Base-by-base conservation (phyloP, 352 stramenopile species). In the Globisporangium irregulare region DNA sequence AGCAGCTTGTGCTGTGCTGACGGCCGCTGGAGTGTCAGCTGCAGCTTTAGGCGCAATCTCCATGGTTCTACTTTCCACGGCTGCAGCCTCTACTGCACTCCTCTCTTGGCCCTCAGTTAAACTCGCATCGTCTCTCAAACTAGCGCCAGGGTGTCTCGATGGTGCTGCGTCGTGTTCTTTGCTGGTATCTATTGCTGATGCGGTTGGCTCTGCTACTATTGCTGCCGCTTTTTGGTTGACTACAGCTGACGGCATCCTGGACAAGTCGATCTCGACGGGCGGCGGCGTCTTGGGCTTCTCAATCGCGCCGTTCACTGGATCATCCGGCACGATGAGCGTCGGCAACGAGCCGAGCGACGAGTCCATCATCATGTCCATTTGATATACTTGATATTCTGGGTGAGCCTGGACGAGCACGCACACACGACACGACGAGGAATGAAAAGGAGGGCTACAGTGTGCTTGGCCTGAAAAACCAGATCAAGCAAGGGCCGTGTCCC, bases 241-340 rank as follows among this genome's bases (percentile, higher is more conserved):
- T 8, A 70, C 50, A 8, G 60, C 43, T 7, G 58, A 25, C 15
- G 32, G 38, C 20, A 73, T 69, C 43, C 56, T 53, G 9, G 68
- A 20, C 14, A 62, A 36, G 9, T 70, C 59, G 38, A 68, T 72
- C 53, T 76, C 57, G 36, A 87, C 70, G 4, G 79, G 77, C 22
- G 75, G 77, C 10, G 77, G 80, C 6, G 84, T 89, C 75, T 80
- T 77, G 50, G 80, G 82, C n/a, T 79, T 77, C 73, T 91, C 82
- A 48, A 92, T 92, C 20, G 67, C 78, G 14, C 84, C 84, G 10
- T 73, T 86, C 60, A 84, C 66, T 4, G 84, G 84, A 53, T 92
- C 84, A 57, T 91, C 82, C 2, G 84, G 84, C 29, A 92, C 84
- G 24, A 91, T 86, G 32, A 92, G 76, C 64, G 82, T 89, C 24